These are phyloP conservation scores for Zalerion maritima DNA, from an alignment of 495 filamentous ascomycete species.

Conservation along the genomic window DNA sequence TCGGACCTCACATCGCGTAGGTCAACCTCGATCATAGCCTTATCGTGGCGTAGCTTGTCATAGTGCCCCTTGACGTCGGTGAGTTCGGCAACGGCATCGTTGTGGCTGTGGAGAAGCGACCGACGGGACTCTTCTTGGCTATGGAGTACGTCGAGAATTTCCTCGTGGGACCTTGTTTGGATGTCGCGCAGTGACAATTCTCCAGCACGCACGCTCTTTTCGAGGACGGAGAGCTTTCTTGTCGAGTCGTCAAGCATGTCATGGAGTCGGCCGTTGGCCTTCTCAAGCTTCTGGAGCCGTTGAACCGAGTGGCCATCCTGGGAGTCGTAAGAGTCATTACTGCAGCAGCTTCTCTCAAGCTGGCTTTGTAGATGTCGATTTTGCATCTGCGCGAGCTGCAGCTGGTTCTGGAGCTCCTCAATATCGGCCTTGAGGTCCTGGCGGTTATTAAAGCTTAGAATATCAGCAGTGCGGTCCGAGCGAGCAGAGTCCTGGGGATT, in stretches of 20 bases:
- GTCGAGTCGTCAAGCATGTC: constrained; percentile 91
- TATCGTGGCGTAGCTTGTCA: constrained; percentile 69
- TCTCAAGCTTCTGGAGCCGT: constrained; percentile 81
- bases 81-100: constrained; percentile 70
- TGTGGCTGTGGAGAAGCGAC: constrained; percentile 68
- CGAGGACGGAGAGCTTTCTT: constrained; percentile 82
- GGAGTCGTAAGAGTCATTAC: constrained; percentile 43
- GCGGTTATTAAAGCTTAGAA: constrained; percentile 70
- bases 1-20: constrained; percentile 74
- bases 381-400: constrained; percentile 92
- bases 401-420: constrained; percentile 85
- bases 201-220: constrained; percentile 76
- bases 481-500: constrained; percentile 63
- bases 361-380: constrained; percentile 89
- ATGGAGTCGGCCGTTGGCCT: constrained; percentile 82
- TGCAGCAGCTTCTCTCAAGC: constrained; percentile 46
- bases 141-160: constrained; percentile 85
- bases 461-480: constrained; percentile 83
- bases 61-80: constrained; percentile 72
- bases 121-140: constrained; percentile 83
- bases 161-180: constrained; percentile 86
- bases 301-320: constrained; percentile 76
- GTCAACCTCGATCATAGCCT: constrained; percentile 71
- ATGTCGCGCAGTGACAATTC: constrained; percentile 83
- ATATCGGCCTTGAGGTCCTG: constrained; percentile 87